A percentile compares a stretch with the other conserved stretches of the same genome.
These are phyloP conservation scores for Trifolium pratense DNA, from an alignment of 306 rosid species.

Conservation along the genomic window DNA sequence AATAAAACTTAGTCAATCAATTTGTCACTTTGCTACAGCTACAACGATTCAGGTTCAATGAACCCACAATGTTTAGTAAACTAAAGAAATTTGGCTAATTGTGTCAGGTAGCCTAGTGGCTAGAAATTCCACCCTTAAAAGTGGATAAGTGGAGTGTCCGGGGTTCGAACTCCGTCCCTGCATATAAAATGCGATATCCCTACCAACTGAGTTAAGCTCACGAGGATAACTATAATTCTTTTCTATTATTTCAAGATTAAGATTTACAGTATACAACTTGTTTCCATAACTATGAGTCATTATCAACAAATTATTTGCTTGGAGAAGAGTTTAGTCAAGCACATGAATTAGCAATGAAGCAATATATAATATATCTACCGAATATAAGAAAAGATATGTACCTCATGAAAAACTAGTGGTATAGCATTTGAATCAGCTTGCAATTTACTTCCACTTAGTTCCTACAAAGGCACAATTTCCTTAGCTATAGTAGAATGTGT, in stretches of 20 bases:
- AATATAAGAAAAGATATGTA: constrained; percentile 36
- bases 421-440: constrained; percentile 60
- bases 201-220: too few species aligned
- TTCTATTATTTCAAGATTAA: too few species aligned
- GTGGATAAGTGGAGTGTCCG: too few species aligned
- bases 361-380: neutral
- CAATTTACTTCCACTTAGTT: constrained; percentile 66
- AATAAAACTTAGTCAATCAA: neutral
- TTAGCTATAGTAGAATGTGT: neutral
- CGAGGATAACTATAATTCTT: too few species aligned
- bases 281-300: neutral
- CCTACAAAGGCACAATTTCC: constrained; percentile 54
- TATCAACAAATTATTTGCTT: neutral
- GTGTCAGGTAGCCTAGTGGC: too few species aligned
- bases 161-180: too few species aligned
- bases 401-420: constrained; percentile 83
- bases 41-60: too few species aligned
- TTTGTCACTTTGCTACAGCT: neutral
- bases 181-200: too few species aligned
- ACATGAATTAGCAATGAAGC: constrained; percentile 1
- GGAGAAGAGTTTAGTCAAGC: neutral
- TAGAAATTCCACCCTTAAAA: too few species aligned
- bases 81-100: too few species aligned
- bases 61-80: neutral
- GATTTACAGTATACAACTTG: neutral